Percentiles rank a stretch among this genome's conserved stretches.
These are phyloP conservation scores for Colletotrichum tropicale DNA, from an alignment of 2,329 filamentous ascomycete genomes.

Conservation along the genomic window DNA sequence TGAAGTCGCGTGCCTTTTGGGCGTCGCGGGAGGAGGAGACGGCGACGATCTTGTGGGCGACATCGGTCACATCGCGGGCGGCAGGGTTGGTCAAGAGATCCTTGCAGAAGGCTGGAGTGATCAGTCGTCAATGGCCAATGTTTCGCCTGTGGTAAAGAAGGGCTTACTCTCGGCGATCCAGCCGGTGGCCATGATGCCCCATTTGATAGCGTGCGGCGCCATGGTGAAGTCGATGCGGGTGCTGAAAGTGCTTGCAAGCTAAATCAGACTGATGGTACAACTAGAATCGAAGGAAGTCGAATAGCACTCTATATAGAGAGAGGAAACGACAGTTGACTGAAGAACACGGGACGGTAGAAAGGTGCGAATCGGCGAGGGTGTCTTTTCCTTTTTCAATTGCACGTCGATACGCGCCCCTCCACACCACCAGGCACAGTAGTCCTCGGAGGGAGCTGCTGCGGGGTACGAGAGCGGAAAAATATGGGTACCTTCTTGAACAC, in stretches of 20 bases:
- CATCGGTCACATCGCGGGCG: constrained; percentile 70
- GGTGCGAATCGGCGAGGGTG: neutral
- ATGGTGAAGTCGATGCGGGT: constrained; percentile 32
- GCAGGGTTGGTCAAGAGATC: constrained; percentile 79
- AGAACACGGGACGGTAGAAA: neutral
- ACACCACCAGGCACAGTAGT: neutral
- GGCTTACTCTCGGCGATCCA: constrained; percentile 62
- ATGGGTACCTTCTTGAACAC: neutral
- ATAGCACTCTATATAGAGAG: neutral
- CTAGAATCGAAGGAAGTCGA: neutral
- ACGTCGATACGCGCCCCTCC: neutral
- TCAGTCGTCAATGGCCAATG: neutral
- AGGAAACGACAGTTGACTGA: neutral
- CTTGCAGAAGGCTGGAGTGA: constrained; percentile 65
- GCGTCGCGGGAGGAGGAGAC: constrained; percentile 80
- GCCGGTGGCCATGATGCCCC: constrained; percentile 67
- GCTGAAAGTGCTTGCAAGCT: neutral
- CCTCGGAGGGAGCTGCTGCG: constrained; percentile 11
- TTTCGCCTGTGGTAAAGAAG: neutral
- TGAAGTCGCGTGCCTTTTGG: constrained; percentile 73
- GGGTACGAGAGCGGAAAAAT: neutral
- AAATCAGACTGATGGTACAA: neutral
- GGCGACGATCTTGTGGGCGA: constrained; percentile 78
- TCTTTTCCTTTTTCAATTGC: constrained; percentile 3
- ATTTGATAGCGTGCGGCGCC: constrained; percentile 56